A percentile compares a stretch with the other conserved stretches of the same genome.
These are phyloP conservation scores for Aspergillus sp. DNA, from an alignment of 2,329 filamentous ascomycete species.

Conservation along the genomic window DNA sequence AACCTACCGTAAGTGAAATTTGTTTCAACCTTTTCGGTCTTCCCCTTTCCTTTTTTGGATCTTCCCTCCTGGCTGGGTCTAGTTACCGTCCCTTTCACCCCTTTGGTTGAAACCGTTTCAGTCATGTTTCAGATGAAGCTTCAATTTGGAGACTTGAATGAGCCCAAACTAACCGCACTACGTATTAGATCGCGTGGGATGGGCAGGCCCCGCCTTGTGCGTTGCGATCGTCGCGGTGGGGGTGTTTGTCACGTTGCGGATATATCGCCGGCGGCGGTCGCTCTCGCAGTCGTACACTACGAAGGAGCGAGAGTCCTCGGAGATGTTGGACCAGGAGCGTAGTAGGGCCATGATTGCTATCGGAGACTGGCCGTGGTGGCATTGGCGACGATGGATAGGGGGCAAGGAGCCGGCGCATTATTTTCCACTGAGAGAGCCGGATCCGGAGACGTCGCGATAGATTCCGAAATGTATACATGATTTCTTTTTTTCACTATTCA, in stretches of 20 bases:
- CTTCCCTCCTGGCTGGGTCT: too few species aligned
- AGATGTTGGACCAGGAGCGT: too few species aligned
- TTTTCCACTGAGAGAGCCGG: conserved; percentile 28
- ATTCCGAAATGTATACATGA: too few species aligned
- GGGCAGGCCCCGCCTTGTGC: conserved; percentile 14
- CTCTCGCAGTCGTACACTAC: conserved; percentile 1
- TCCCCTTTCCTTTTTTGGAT: background rate
- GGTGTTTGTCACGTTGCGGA: conserved; percentile 10
- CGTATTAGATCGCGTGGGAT: conserved; percentile 8
- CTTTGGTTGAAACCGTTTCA: background rate
- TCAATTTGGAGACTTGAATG: background rate
- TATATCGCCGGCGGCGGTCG: conserved; percentile 9
- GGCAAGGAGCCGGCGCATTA: conserved; percentile 20
- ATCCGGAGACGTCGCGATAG: conserved; percentile 8
- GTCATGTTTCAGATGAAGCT: background rate
- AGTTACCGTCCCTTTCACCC: too few species aligned
- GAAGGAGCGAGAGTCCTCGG: background rate
- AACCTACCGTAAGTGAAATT: conserved; percentile 11
- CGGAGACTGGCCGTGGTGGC: conserved; percentile 29
- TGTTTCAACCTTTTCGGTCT: background rate
- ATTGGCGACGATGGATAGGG: conserved; percentile 29
- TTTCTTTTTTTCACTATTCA: too few species aligned
- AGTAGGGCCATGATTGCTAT: background rate
- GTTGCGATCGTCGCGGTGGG: conserved; percentile 9
- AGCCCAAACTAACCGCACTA: background rate